phyloP scores from a whole-genome alignment of 148 eudicot genomes.

The Diospyros lotus region DNA sequence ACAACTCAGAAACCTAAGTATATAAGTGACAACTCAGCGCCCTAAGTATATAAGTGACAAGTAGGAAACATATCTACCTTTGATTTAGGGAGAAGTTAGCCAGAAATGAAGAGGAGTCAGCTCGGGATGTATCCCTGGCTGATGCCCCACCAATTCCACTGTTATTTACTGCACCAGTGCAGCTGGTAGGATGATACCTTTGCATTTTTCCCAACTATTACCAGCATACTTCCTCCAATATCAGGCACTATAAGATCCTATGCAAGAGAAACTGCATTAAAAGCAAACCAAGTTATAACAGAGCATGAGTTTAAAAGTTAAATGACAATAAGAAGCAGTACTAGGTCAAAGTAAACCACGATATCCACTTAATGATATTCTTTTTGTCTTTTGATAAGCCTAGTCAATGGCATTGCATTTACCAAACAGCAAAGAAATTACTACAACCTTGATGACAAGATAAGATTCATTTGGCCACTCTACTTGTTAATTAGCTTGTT shows the following conservation, averaged over 20 bases:
- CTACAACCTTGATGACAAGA: not conserved
- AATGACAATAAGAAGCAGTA: not conserved
- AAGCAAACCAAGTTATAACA: constrained; percentile 1
- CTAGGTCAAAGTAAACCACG: constrained; percentile 1
- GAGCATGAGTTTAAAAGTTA: constrained; percentile 3
- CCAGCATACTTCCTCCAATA: constrained; percentile 87
- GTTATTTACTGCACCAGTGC: constrained; percentile 93
- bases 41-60: not conserved
- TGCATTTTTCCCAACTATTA: constrained; percentile 92
- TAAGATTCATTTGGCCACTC: not conserved
- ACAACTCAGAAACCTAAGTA: not conserved
- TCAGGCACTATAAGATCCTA: constrained; percentile 30
- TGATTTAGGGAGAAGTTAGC: constrained; percentile 64
- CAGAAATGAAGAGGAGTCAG: constrained; percentile 54
- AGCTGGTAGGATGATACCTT: constrained; percentile 87
- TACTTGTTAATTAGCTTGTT: not conserved
- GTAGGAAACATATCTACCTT: constrained; percentile 40
- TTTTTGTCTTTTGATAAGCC: not conserved
- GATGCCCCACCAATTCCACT: constrained; percentile 64
- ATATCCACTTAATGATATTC: too few relatives aligned
- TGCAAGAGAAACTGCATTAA: constrained; percentile 24
- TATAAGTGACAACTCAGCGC: not conserved
- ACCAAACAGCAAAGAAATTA: not conserved
- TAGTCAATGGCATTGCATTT: not conserved
- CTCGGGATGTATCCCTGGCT: constrained; percentile 59